Percentiles rank a stretch among this genome's conserved stretches.
phyloP scores from a whole-genome alignment of 805 yeast species.

The Lipomyces chichibuensis region DNA sequence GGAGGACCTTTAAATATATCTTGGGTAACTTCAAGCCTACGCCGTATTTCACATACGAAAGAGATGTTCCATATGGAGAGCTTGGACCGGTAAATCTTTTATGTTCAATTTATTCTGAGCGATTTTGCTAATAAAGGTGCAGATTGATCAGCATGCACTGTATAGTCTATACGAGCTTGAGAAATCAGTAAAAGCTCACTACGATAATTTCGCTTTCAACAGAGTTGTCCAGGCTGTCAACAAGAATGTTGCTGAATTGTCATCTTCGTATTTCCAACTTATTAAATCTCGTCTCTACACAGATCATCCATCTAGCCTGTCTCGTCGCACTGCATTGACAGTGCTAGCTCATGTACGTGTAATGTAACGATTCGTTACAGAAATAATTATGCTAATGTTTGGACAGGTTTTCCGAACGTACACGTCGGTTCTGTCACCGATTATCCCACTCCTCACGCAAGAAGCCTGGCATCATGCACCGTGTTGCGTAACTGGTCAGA shows the following conservation, averaged over 20 bases:
- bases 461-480: slow-evolving; percentile 78
- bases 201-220: slow-evolving; percentile 64
- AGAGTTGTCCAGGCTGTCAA: slow-evolving; percentile 68
- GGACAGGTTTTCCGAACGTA: slow-evolving; percentile 59
- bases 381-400: background rate
- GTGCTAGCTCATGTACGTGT: slow-evolving; percentile 52
- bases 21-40: slow-evolving; percentile 68
- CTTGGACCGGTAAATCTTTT: slow-evolving; percentile 36
- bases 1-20: slow-evolving; percentile 78
- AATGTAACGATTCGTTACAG: background rate
- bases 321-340: slow-evolving; percentile 65
- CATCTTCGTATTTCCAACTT: slow-evolving; percentile 83
- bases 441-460: slow-evolving; percentile 81
- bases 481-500: slow-evolving; percentile 34
- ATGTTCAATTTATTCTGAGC: background rate
- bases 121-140: background rate
- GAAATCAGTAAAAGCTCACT: slow-evolving; percentile 49
- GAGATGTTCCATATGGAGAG: slow-evolving; percentile 43
- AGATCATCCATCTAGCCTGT: slow-evolving; percentile 52
- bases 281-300: slow-evolving; percentile 86
- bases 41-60: slow-evolving; percentile 18
- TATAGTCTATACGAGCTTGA: slow-evolving; percentile 57
- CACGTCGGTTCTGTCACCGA: slow-evolving; percentile 72
- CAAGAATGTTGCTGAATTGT: slow-evolving; percentile 70
- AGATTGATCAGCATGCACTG: slow-evolving; percentile 63